Conservation (phyloP, 768 basidiomycete genomes). For the Rhodotorula graminis region DNA sequence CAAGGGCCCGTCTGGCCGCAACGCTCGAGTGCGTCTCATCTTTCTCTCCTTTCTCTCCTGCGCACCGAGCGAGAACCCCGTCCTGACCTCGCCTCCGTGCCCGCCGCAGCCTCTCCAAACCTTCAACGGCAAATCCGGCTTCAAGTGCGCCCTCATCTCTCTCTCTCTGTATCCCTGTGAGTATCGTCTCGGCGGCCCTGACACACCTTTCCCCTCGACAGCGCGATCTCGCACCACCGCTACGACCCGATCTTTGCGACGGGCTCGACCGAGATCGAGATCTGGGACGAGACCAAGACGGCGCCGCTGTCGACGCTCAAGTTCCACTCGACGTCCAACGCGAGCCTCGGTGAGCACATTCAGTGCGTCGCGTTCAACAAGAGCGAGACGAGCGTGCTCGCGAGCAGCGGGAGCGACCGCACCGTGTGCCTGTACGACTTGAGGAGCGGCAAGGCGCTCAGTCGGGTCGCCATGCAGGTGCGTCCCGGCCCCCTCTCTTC, state of each 20-base stretch:
- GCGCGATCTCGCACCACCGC: constrained; percentile 90
- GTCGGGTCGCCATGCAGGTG: constrained; percentile 83
- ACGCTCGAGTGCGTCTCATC: constrained; percentile 39
- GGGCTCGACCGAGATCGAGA: constrained; percentile 83
- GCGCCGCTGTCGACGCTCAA: constrained; percentile 38
- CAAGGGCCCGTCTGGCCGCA: constrained; percentile 42
- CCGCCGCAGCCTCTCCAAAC: constrained; percentile 62
- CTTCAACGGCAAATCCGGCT: constrained; percentile 78
- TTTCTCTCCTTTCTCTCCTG: too few relatives aligned
- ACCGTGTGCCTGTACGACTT: constrained; percentile 96
- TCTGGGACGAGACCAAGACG: constrained; percentile 94
- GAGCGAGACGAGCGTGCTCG: constrained; percentile 89
- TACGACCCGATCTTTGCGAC: constrained; percentile 87
- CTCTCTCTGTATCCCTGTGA: too few relatives aligned
- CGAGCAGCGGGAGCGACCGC: constrained; percentile 87
- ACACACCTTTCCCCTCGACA: constrained; percentile 43
- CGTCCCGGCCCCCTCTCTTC: constrained; percentile 25
- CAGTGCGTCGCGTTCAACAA: constrained; percentile 85
- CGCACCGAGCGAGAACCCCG: background rate
- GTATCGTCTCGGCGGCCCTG: too few relatives aligned
- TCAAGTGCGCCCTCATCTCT: constrained; percentile 60
- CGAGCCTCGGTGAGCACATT: constrained; percentile 81
- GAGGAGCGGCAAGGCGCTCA: constrained; percentile 90
- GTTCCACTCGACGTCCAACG: constrained; percentile 62
- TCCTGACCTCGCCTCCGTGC: background rate